phyloP scores from a whole-genome alignment of 2,329 filamentous ascomycete species.

The Aureobasidium sp. region DNA sequence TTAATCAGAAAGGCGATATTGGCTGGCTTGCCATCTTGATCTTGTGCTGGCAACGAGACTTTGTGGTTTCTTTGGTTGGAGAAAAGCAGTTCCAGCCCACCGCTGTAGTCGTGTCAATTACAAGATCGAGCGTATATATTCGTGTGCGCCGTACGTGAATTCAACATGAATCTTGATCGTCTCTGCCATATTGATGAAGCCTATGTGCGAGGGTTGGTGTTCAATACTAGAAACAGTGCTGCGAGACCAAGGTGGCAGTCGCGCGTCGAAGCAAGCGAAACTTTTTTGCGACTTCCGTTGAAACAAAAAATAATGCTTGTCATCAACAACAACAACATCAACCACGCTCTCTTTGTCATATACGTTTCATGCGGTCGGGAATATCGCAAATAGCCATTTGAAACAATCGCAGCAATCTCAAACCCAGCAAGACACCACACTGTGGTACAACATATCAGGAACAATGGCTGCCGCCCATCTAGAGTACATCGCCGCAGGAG shows the following conservation, averaged over 20 bases:
- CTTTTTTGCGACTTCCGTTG: constrained; percentile 10
- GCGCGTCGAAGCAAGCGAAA: constrained; percentile 10
- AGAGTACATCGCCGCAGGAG: constrained; percentile 63
- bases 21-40: constrained; percentile 51
- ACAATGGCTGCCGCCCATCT: not conserved
- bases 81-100: constrained; percentile 92
- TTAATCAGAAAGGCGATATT: constrained; percentile 70
- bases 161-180: constrained; percentile 44
- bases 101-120: constrained; percentile 40
- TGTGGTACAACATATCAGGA: not conserved
- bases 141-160: constrained; percentile 51
- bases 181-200: not conserved
- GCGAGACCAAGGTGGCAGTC: not conserved
- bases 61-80: constrained; percentile 67
- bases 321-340: not conserved
- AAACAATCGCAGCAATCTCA: too few species aligned
- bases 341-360: not conserved
- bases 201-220: not conserved
- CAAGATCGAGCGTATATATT: constrained; percentile 8
- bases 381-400: not conserved
- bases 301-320: constrained; percentile 1
- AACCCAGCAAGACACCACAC: not conserved
- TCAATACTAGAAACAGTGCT: not conserved
- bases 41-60: constrained; percentile 57
- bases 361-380: not conserved